These are phyloP conservation scores for Cudoniella acicularis DNA, from an alignment of 495 filamentous ascomycete genomes.

Conservation along the genomic window DNA sequence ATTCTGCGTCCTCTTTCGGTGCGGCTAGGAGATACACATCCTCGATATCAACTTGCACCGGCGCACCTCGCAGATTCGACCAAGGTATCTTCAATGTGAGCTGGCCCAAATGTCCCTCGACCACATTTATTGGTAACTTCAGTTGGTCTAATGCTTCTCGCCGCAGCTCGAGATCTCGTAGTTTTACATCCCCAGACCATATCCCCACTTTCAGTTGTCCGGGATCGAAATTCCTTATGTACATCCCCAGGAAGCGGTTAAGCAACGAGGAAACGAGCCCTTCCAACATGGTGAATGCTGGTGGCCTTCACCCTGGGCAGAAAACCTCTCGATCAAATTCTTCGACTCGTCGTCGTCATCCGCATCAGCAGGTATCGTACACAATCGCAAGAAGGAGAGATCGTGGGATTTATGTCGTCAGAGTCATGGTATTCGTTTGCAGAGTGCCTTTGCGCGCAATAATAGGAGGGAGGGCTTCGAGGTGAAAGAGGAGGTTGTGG, in stretches of 20 bases:
- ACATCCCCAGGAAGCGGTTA: constrained; percentile 98
- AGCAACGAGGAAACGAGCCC: constrained; percentile 80
- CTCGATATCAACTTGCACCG: constrained; percentile 90
- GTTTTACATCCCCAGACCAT: constrained; percentile 95
- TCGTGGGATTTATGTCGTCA: too few species aligned
- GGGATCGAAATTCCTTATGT: constrained; percentile 97
- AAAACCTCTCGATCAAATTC: constrained; percentile 27
- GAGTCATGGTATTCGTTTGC: too few species aligned
- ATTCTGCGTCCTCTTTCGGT: constrained; percentile 89
- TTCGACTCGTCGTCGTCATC: constrained; percentile 19
- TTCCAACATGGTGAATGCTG: constrained; percentile 52
- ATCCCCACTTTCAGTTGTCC: constrained; percentile 96
- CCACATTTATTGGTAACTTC: constrained; percentile 90
- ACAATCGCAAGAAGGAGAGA: too few species aligned
- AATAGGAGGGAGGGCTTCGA: not conserved
- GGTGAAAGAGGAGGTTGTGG: not conserved
- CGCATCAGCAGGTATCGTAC: constrained; percentile 6
- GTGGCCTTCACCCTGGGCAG: constrained; percentile 54
- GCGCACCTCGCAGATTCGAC: constrained; percentile 92
- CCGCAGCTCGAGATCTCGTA: constrained; percentile 85
- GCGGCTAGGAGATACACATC: constrained; percentile 94
- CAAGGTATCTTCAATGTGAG: constrained; percentile 91
- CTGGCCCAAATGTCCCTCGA: constrained; percentile 88
- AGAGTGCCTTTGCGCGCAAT: too few species aligned
- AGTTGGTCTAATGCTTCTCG: constrained; percentile 95